Evolutionary conservation across 179 eudicot species (phyloP).

Genomic region (Kewa caespitosa): DNA sequence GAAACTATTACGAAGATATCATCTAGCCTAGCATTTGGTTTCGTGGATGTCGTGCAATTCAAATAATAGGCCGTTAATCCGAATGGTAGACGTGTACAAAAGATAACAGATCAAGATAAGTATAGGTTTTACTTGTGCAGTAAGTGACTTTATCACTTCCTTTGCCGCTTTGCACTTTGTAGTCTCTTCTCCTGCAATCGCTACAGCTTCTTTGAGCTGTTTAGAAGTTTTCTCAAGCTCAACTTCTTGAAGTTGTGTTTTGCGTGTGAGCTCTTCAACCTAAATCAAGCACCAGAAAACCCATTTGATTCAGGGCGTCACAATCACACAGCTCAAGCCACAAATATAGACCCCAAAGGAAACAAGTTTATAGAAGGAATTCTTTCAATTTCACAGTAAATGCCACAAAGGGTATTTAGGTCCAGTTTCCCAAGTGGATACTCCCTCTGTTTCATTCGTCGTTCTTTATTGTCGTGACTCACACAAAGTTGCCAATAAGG

Average conservation of each 20-base stretch:
- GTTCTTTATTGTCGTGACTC: too few relatives aligned
- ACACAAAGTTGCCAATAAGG: too few relatives aligned
- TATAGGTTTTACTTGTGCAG: conserved; percentile 49
- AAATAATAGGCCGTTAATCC: background rate
- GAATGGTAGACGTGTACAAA: background rate
- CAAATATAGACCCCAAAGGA: background rate
- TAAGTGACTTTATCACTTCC: conserved; percentile 68
- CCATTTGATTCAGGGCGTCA: background rate
- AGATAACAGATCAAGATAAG: conserved; percentile 1
- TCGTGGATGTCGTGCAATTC: background rate
- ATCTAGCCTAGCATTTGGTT: background rate
- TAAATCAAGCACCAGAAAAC: conserved; percentile 19
- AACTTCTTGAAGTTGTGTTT: conserved; percentile 45
- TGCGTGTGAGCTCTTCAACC: conserved; percentile 44
- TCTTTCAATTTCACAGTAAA: background rate
- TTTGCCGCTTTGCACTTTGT: conserved; percentile 81
- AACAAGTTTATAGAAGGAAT: background rate
- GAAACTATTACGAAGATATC: background rate
- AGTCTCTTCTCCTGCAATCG: conserved; percentile 63
- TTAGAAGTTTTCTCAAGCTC: conserved; percentile 40
- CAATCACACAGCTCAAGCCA: background rate
- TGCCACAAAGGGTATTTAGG: background rate
- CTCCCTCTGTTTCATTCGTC: too few relatives aligned
- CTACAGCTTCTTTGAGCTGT: conserved; percentile 43
- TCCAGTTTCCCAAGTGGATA: background rate